Conservation (phyloP, 805 yeast species). For the Candida chilensis region DNA sequence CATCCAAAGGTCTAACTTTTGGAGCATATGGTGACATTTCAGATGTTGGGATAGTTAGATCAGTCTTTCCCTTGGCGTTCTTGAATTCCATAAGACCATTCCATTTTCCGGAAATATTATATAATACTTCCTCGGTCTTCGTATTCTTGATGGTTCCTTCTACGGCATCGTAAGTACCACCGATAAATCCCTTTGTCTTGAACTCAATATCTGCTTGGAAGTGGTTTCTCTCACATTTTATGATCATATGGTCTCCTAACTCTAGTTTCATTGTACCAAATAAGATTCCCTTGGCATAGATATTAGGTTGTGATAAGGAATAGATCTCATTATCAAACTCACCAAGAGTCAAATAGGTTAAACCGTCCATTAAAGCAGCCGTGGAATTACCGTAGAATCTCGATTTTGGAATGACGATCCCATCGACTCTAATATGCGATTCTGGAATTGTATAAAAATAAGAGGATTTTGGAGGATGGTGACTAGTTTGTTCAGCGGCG, state of each 20-base stretch:
- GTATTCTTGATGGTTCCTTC: constrained; percentile 59
- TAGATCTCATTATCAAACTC: constrained; percentile 64
- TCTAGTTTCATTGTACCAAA: constrained; percentile 88
- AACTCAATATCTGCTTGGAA: constrained; percentile 80
- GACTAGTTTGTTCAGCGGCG: constrained; percentile 90
- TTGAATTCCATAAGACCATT: constrained; percentile 73
- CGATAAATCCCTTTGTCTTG: constrained; percentile 88
- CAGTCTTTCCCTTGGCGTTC: constrained; percentile 34
- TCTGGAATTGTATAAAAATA: constrained; percentile 86
- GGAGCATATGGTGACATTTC: constrained; percentile 50
- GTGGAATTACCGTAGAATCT: constrained; percentile 91
- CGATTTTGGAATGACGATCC: constrained; percentile 80
- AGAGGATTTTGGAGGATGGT: constrained; percentile 97
- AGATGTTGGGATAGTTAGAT: constrained; percentile 52
- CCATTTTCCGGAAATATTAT: constrained; percentile 85
- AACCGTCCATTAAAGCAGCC: constrained; percentile 95
- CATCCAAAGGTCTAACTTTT: constrained; percentile 63
- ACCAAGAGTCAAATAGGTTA: constrained; percentile 60
- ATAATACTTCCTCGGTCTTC: constrained; percentile 43
- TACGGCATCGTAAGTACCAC: constrained; percentile 87
- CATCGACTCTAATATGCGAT: constrained; percentile 77
- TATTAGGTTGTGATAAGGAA: constrained; percentile 87
- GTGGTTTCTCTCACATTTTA: constrained; percentile 52
- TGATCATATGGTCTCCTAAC: constrained; percentile 83
- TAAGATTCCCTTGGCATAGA: constrained; percentile 88